Conservation (phyloP, 805 yeast genomes). For the Yueomyces sinensis region DNA sequence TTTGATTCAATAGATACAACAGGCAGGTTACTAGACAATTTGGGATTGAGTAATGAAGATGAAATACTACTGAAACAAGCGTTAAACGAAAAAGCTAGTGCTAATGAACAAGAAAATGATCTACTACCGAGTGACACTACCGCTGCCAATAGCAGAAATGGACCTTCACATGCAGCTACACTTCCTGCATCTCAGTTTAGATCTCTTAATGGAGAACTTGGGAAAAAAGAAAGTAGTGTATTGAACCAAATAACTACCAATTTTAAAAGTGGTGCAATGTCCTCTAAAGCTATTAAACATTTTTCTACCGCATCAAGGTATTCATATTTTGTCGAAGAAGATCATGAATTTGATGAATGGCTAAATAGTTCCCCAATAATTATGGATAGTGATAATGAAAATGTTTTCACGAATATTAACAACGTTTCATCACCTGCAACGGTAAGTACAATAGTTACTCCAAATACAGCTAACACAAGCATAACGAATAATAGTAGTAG, state of each 20-base stretch:
- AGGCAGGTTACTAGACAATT: constrained; percentile 20
- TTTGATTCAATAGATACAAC: constrained; percentile 20
- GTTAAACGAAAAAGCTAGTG: constrained; percentile 6
- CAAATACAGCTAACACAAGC: too few relatives aligned
- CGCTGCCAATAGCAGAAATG: constrained; percentile 1
- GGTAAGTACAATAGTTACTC: too few relatives aligned
- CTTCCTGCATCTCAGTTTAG: constrained; percentile 22
- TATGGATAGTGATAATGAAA: not conserved
- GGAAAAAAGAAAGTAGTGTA: not conserved
- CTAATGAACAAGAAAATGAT: not conserved
- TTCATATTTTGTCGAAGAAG: constrained; percentile 24
- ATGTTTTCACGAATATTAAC: too few relatives aligned
- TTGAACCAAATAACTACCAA: not conserved
- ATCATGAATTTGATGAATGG: constrained; percentile 5
- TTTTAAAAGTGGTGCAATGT: constrained; percentile 6
- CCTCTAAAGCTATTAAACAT: constrained; percentile 19
- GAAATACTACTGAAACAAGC: constrained; percentile 19
- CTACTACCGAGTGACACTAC: not conserved
- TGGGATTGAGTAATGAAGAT: constrained; percentile 22
- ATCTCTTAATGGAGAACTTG: constrained; percentile 5
- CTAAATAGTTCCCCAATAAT: not conserved
- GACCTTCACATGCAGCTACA: constrained; percentile 2
- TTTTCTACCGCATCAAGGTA: constrained; percentile 16
- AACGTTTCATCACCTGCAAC: too few relatives aligned
- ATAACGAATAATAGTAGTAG: too few relatives aligned